phyloP scores from a whole-genome alignment of 176 grass and related monocot species.

The Tillandsia fasciculata region DNA sequence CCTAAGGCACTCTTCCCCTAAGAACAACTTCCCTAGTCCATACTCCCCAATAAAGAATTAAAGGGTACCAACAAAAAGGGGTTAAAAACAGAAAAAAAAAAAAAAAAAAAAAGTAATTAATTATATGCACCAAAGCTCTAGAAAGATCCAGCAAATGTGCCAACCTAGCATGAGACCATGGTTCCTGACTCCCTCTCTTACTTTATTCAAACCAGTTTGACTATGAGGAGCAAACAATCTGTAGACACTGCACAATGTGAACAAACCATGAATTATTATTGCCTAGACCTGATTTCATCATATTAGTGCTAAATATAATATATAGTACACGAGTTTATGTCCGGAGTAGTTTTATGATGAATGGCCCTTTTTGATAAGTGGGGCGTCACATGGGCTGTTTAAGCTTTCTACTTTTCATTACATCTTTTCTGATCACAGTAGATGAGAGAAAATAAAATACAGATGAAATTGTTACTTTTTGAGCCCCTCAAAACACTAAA shows the following conservation, averaged over 20 bases:
- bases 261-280: no score
- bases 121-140: constrained; percentile 3
- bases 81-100: neutral
- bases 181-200: constrained; percentile 11
- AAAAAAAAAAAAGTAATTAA: constrained; percentile 1
- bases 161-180: constrained; percentile 38
- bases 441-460: no score
- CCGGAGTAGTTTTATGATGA: no score
- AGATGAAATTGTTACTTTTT: no score
- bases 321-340: no score
- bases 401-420: no score
- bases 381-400: neutral
- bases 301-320: no score
- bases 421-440: no score
- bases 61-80: no score
- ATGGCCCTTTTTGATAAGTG: no score
- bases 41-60: neutral
- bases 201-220: neutral
- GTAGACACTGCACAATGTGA: neutral
- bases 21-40: constrained; percentile 19
- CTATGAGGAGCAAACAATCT: neutral
- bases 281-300: no score
- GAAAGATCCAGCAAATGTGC: constrained; percentile 18
- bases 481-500: no score
- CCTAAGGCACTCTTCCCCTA: constrained; percentile 30